Percentiles rank a stretch among this genome's conserved stretches.
Conservation (phyloP, 495 filamentous ascomycete genomes). For the Corynascus novoguineensis region DNA sequence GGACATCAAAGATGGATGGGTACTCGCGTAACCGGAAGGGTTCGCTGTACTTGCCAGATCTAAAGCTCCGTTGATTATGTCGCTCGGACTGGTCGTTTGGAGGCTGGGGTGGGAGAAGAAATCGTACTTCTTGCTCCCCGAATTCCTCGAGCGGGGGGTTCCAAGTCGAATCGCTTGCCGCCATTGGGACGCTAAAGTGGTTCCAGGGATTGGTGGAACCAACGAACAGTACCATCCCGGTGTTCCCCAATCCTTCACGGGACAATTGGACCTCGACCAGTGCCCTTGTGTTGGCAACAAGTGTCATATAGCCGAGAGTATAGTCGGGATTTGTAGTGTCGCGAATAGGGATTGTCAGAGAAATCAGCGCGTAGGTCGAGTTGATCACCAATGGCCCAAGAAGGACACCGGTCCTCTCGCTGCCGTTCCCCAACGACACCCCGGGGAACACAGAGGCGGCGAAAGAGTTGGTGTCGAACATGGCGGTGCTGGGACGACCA, state of each 20-base stretch:
- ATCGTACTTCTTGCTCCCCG: slow-evolving; percentile 36
- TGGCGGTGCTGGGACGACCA: slow-evolving; percentile 31
- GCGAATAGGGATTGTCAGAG: slow-evolving; percentile 68
- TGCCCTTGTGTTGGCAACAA: slow-evolving; percentile 57
- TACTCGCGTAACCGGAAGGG: slow-evolving; percentile 56
- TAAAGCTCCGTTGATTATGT: slow-evolving; percentile 44
- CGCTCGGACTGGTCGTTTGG: slow-evolving; percentile 36
- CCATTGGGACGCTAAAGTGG: slow-evolving; percentile 45
- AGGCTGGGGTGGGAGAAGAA: slow-evolving; percentile 42
- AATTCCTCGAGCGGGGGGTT: slow-evolving; percentile 32
- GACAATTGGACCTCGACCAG: slow-evolving; percentile 55
- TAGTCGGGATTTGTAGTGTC: slow-evolving; percentile 52
- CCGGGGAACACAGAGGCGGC: slow-evolving; percentile 43
- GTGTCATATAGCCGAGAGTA: slow-evolving; percentile 70
- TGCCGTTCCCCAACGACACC: slow-evolving; percentile 47
- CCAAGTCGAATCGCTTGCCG: slow-evolving; percentile 34
- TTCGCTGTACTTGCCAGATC: slow-evolving; percentile 34
- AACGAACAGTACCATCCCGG: slow-evolving; percentile 61
- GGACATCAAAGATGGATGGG: slow-evolving; percentile 51
- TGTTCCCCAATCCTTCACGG: slow-evolving; percentile 60
- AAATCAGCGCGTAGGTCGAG: slow-evolving; percentile 65
- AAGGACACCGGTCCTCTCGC: slow-evolving; percentile 48
- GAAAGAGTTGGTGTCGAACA: slow-evolving; percentile 36
- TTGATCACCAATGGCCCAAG: slow-evolving; percentile 67
- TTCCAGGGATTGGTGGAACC: slow-evolving; percentile 61